Base-by-base conservation (phyloP, 2,329 filamentous ascomycete species). In the Thielaviopsis musarum region DNA sequence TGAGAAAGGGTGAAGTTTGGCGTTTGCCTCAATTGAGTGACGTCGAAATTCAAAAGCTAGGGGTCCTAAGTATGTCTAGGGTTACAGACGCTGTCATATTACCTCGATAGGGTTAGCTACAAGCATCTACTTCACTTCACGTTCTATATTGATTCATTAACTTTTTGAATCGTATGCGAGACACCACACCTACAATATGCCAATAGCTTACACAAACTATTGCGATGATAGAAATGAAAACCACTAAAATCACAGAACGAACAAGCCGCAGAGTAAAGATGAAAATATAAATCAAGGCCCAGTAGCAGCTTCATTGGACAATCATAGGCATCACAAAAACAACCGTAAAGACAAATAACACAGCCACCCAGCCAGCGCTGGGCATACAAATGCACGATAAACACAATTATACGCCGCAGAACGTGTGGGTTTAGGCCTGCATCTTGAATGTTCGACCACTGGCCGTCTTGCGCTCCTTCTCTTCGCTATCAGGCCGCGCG, bases 401-500 rank as follows among this genome's bases (percentile, higher is more conserved):
- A 62, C 54, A 61, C 57, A 51, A 28, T 60, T 61, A 59, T 67
- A n/a, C 38, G 38, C 17, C 15, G n/a, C 34, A 22, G 17, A 3
- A 53, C 10, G 51, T 41, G 24, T 61, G 59, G 30, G 67, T 51
- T 34, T 61, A 61, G 51, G 68, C 73, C 66, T 78, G 71, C 62
- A 76, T 73, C 72, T 78, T 84, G 81, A 98, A 98, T 52, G 91
- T 95, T 67, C 93, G 83, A 64, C 93, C 93, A 70, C 89, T 97
- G 54, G 94, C 93, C 60, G 93, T 98, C 83, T 98, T 98, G 68
- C 88, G 85, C 75, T 98, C 94, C 75, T 91, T 91, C 73, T 97
- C 93, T 73, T 97, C 91, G 66, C 85, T 90, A 70, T 98, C 93
- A 52, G 93, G 94, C 67, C 93, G 82, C 62, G 93, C 93, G 75